Conservation (phyloP, 108 stramenopile genomes). For the Tribonema minus region DNA sequence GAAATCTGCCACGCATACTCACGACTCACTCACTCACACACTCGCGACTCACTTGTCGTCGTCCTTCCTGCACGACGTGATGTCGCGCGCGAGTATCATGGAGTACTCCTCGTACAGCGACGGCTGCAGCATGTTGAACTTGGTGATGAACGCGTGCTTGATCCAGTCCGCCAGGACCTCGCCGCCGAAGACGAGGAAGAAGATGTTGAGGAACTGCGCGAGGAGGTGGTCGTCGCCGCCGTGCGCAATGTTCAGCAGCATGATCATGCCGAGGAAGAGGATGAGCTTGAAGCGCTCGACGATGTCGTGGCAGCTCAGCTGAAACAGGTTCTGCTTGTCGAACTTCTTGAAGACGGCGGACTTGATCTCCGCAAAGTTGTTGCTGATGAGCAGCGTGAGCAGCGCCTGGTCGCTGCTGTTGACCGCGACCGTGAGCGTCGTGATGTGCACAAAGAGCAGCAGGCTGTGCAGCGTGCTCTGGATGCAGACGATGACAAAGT, state of each 20-base stretch:
- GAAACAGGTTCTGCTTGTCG: conserved; percentile 90
- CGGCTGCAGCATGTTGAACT: conserved; percentile 70
- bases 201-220: conserved; percentile 5
- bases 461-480: conserved; percentile 86
- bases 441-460: conserved; percentile 63
- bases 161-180: conserved; percentile 91
- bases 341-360: conserved; percentile 96
- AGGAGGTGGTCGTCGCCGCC: conserved; percentile 8
- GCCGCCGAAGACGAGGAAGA: conserved; percentile 65
- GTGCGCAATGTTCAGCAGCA: conserved; percentile 43
- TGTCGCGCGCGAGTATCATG: conserved; percentile 18
- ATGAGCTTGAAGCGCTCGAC: conserved; percentile 61
- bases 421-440: conserved; percentile 57
- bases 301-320: conserved; percentile 73
- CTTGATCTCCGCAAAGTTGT: conserved; percentile 98
- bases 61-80: conserved; percentile 8
- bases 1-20: too few species aligned
- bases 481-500: conserved; percentile 61
- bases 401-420: conserved; percentile 60
- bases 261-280: conserved; percentile 55
- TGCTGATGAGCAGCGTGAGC: conserved; percentile 81
- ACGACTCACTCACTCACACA: too few species aligned
- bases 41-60: too few species aligned
- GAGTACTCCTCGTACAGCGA: conserved; percentile 25
- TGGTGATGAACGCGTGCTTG: conserved; percentile 87